Evolutionary conservation across 106 monocot genomes (phyloP).

Genomic region (Dendrobium officinale): DNA sequence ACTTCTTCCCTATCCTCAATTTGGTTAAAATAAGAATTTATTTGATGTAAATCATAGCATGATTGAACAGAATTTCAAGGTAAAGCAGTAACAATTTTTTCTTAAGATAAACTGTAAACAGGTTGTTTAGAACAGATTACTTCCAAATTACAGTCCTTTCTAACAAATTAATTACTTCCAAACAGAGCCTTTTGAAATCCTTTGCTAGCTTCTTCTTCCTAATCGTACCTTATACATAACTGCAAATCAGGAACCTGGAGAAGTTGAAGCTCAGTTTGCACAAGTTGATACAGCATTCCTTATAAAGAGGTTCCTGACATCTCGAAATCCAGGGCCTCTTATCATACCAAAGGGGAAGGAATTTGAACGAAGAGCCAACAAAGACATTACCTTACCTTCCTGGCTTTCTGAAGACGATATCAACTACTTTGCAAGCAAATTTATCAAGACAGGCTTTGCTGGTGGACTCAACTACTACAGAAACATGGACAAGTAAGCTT

Average conservation of each 20-base stretch:
- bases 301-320: conserved; percentile 43
- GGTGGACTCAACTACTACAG: conserved; percentile 72
- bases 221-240: neutral
- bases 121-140: too few relatives aligned
- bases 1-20: too few relatives aligned
- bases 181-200: neutral
- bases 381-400: conserved; percentile 25
- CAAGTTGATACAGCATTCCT: conserved; percentile 16
- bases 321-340: conserved; percentile 24
- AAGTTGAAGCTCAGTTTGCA: conserved; percentile 34
- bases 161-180: too few relatives aligned
- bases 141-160: neutral
- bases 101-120: too few relatives aligned
- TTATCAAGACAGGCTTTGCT: conserved; percentile 40
- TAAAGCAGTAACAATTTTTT: too few relatives aligned
- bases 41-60: too few relatives aligned
- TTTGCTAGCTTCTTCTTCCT: too few relatives aligned
- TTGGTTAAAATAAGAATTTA: too few relatives aligned
- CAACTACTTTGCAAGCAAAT: conserved; percentile 41
- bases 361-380: conserved; percentile 16
- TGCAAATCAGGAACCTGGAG: conserved; percentile 32
- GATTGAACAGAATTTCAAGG: too few relatives aligned
- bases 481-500: conserved; percentile 41
- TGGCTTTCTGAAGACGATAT: conserved; percentile 59
- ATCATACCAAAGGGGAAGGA: conserved; percentile 10